Evolutionary conservation across 2,329 filamentous ascomycete species (phyloP), one percentile per base, ranked within the genome.

Genomic region (Alternaria arborescens): DNA sequence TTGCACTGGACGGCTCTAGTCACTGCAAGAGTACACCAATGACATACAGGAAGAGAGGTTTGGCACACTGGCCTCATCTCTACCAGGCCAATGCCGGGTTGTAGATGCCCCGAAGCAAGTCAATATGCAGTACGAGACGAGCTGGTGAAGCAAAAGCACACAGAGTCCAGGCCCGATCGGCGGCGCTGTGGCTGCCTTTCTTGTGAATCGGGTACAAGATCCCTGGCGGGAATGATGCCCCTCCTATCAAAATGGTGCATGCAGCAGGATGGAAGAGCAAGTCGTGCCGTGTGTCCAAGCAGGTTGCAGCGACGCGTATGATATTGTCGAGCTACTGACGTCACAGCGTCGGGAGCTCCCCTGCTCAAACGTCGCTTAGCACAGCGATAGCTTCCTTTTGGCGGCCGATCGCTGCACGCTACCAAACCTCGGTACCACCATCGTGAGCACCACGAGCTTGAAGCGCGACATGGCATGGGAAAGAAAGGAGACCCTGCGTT

Each of bases 141-240:
- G 52, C 40, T 59, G 26, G 51, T 43, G 56, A 30, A 55, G 60
- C 60, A 59, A 60, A 55, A 60, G 58, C 58, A 60, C 58, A 41
- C 47, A 57, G 52, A 62, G 51, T 69, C 69, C 64, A 71, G 70
- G 65, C 69, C 58, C 71, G 71, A 77, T 77, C 68, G 66, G 67
- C 71, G 52, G 58, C 50, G 41, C 59, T 65, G 70, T 71, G 68
- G 68, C 68, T 60, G 60, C 48, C 34, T 60, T 44, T 58, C 65
- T 67, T 61, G 63, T 61, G 51, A 62, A 72, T 71, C 70, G 67
- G 55, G 52, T 46, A 52, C 58, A 53, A 53, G 43, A 66, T 66
- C 56, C 61, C 54, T 67, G 67, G 44, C n/a, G 47, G 57, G 4
- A 32, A 64, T 60, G 41, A 57, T 48, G 46, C 32, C 55, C 66